phyloP scores from a whole-genome alignment of 2,329 filamentous ascomycete genomes.

The Niveomyces coronatus region DNA sequence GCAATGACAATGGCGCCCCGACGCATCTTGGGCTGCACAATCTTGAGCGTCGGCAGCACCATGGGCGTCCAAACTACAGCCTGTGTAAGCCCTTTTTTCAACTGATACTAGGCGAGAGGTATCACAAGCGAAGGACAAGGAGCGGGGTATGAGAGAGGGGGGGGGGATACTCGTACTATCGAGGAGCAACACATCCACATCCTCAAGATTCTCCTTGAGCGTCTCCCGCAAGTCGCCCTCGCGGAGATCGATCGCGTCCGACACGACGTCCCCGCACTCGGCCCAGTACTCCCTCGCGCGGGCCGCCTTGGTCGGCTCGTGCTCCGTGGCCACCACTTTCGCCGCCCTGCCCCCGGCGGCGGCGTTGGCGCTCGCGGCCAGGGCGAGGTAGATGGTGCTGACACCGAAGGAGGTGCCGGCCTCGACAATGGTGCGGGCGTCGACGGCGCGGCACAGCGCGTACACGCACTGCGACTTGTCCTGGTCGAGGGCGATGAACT shows the following conservation, averaged over 20 bases:
- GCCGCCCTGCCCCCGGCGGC: constrained; percentile 4
- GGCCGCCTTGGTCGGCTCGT: constrained; percentile 39
- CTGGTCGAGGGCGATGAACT: constrained; percentile 44
- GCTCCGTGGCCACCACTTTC: constrained; percentile 44
- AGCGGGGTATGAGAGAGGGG: neutral
- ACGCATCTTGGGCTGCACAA: constrained; percentile 31
- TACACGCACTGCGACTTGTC: constrained; percentile 46
- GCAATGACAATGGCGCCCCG: constrained; percentile 34
- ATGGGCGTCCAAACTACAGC: constrained; percentile 41
- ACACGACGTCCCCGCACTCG: constrained; percentile 34
- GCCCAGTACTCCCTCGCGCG: constrained; percentile 41
- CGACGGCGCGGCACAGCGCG: constrained; percentile 33
- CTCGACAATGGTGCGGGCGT: constrained; percentile 41
- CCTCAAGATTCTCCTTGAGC: constrained; percentile 17
- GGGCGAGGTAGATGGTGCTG: constrained; percentile 47
- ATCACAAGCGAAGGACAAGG: constrained; percentile 10
- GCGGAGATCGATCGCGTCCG: constrained; percentile 38
- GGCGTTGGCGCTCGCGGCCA: constrained; percentile 38
- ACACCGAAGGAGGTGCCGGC: constrained; percentile 49
- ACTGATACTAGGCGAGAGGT: too few species aligned
- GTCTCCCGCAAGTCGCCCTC: constrained; percentile 45
- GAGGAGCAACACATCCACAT: constrained; percentile 34
- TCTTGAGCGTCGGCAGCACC: constrained; percentile 36
- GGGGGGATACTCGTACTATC: constrained; percentile 37
- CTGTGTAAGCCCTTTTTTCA: too few species aligned